Conservation (phyloP, 2,329 filamentous ascomycete species). For the Ophiocordyceps camponoti-saundersi region DNA sequence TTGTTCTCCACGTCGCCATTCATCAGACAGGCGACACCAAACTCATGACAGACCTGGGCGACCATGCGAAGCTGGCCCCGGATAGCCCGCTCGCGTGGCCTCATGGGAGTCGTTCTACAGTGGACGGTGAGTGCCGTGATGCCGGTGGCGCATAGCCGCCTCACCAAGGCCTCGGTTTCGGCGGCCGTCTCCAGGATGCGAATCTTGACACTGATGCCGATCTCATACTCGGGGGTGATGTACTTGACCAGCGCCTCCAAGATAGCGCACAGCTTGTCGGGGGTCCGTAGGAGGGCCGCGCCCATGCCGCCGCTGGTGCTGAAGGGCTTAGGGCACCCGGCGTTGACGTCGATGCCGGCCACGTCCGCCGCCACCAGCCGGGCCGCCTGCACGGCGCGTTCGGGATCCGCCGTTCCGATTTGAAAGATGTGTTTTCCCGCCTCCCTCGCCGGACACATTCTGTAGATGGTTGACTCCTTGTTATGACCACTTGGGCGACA, state of each 20-base stretch:
- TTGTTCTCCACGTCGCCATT: constrained; percentile 78
- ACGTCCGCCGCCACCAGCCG: constrained; percentile 75
- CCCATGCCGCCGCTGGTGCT: constrained; percentile 92
- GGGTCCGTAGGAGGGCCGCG: constrained; percentile 70
- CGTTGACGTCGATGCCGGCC: constrained; percentile 88
- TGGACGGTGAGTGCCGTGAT: constrained; percentile 89
- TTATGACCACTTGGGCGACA: constrained; percentile 57
- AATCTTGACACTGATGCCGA: constrained; percentile 96
- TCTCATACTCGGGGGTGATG: constrained; percentile 60
- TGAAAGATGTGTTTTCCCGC: constrained; percentile 70
- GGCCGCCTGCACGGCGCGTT: constrained; percentile 69
- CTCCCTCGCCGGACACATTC: constrained; percentile 65
- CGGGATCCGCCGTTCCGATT: constrained; percentile 73
- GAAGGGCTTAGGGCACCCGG: constrained; percentile 96
- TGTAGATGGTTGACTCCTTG: constrained; percentile 57
- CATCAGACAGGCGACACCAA: constrained; percentile 84
- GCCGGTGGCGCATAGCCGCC: constrained; percentile 64
- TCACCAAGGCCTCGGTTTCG: constrained; percentile 62
- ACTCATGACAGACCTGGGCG: constrained; percentile 59
- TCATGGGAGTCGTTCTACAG: constrained; percentile 92
- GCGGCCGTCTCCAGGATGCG: constrained; percentile 64
- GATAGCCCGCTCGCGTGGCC: constrained; percentile 74
- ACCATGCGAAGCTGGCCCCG: constrained; percentile 77
- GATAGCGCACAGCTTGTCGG: constrained; percentile 70
- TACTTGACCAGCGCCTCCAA: constrained; percentile 66